Conservation (phyloP, 1,284 basidiomycete genomes). For the Caloboletus firmus region DNA sequence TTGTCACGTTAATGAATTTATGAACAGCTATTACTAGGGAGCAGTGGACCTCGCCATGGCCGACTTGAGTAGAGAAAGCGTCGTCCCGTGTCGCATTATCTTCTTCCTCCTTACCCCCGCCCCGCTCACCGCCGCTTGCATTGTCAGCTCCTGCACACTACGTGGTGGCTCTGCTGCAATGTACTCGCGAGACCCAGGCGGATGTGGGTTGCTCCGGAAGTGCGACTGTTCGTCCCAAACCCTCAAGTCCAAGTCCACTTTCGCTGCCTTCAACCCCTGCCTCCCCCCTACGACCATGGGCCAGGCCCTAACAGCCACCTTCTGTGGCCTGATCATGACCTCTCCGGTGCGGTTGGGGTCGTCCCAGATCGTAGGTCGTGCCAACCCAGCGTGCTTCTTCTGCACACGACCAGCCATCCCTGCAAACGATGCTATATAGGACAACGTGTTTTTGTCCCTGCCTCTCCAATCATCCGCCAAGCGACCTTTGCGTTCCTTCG, state of each 20-base stretch:
- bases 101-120: slow-evolving; percentile 3
- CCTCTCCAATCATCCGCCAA: slow-evolving; percentile 40
- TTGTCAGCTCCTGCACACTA: slow-evolving; percentile 26
- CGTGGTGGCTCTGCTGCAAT: slow-evolving; percentile 33
- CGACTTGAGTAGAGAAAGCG: slow-evolving; percentile 21
- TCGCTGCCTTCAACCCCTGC: slow-evolving; percentile 40
- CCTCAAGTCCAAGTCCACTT: slow-evolving; percentile 31
- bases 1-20: slow-evolving; percentile 14
- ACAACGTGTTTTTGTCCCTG: slow-evolving; percentile 8
- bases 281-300: slow-evolving; percentile 42
- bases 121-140: slow-evolving; percentile 4
- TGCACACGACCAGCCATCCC: slow-evolving; percentile 31
- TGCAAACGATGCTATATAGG: slow-evolving; percentile 36
- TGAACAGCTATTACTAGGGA: no score
- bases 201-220: slow-evolving; percentile 32
- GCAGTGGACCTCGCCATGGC: slow-evolving; percentile 18
- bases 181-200: slow-evolving; percentile 42
- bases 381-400: slow-evolving; percentile 22
- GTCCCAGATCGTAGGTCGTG: slow-evolving; percentile 32
- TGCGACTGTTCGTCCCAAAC: slow-evolving; percentile 30
- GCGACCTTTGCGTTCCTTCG: slow-evolving; percentile 57
- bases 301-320: slow-evolving; percentile 22
- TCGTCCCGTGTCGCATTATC: neutral
- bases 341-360: slow-evolving; percentile 29
- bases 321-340: slow-evolving; percentile 31